Evolutionary conservation across 371 early-diverging fungal genomes (phyloP), one percentile per base, ranked within the genome.

Genomic region (Apophysomyces elegans): DNA sequence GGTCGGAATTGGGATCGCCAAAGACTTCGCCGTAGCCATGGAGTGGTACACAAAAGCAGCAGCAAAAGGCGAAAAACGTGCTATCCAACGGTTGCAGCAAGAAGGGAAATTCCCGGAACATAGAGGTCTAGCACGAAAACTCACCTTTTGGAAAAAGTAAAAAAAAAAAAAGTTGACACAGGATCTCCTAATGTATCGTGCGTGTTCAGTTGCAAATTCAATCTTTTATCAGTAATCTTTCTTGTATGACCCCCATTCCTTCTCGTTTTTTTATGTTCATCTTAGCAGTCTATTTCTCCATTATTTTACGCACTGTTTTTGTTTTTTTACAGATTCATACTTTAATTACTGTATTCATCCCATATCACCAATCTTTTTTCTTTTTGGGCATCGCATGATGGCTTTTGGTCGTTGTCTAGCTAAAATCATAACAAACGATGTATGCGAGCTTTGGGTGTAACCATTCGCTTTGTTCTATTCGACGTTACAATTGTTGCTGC

Each of bases 1-100:
- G 74, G 84, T 90, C 65, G 95, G 95, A 16, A 90, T 96, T 63
- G 93, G 95, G 21, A 83, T 89, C 21, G 75, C 78, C n/a, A 77
- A 69, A 9, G 89, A 95, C 75, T 60, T 85, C 56, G 80, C 84
- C 35, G 85, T 85, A 60, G 95, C 97, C 5, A 73, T 85, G 65
- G 75, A 80, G 37, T 97, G 92, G 91, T 97, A 95, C 37, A 45
- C 36, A 18, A 71, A 67, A 58, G 85, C 83, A 16, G 75, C 80
- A 8, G 66, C 65, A 0, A 71, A 79, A n/a, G 83, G 83, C n/a
- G 83, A 82, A 58, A 69, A 67, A 32, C 65, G 77, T 44, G 83
- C 83, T 1, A 62, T 73, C 4, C 64, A 76, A 16, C 67, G 76
- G 43, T 36, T 82, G 7, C 69, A 73, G 35, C 65, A 64, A 38